These are phyloP conservation scores for Amylostereum areolatum DNA, from an alignment of 1,284 basidiomycete species.

Conservation along the genomic window DNA sequence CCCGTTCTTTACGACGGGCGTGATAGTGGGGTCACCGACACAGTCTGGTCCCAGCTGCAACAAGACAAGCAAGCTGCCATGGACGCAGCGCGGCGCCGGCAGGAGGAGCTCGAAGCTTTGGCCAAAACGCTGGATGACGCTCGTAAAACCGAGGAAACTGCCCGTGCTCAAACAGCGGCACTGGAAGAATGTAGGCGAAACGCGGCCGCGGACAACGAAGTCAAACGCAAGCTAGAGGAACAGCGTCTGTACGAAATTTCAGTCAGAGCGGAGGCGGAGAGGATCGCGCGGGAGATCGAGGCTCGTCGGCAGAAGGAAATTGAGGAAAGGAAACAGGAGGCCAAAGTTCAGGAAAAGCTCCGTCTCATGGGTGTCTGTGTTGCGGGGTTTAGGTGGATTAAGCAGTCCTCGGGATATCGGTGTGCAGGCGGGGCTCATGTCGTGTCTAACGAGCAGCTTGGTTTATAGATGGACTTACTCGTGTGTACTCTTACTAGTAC, in stretches of 20 bases:
- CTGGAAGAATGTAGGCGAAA: neutral
- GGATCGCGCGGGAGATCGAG: slow-evolving; percentile 25
- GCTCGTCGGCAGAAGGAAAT: slow-evolving; percentile 29
- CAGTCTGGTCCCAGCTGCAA: slow-evolving; percentile 37
- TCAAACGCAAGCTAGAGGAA: slow-evolving; percentile 15
- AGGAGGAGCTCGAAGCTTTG: slow-evolving; percentile 11
- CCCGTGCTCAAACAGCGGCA: neutral
- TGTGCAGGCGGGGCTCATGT: slow-evolving; percentile 52
- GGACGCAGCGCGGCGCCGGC: slow-evolving; percentile 10
- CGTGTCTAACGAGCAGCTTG: slow-evolving; percentile 28
- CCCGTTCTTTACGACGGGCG: too few species aligned
- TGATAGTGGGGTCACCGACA: slow-evolving; percentile 40
- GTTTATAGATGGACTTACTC: slow-evolving; percentile 14
- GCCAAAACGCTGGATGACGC: slow-evolving; percentile 10
- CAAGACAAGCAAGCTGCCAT: slow-evolving; percentile 26
- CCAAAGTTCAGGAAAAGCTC: slow-evolving; percentile 35
- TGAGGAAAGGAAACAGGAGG: slow-evolving; percentile 23
- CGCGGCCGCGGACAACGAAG: slow-evolving; percentile 14
- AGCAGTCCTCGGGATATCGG: slow-evolving; percentile 37
- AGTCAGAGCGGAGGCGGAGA: slow-evolving; percentile 19
- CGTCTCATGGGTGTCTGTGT: slow-evolving; percentile 46
- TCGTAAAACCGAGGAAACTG: slow-evolving; percentile 8
- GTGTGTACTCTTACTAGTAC: too few species aligned
- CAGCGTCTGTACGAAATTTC: slow-evolving; percentile 13
- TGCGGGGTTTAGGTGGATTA: slow-evolving; percentile 49